A percentile compares a stretch with the other conserved stretches of the same genome.
Conservation (phyloP, 2,329 filamentous ascomycete genomes). For the Pestalotiopsis sp. region DNA sequence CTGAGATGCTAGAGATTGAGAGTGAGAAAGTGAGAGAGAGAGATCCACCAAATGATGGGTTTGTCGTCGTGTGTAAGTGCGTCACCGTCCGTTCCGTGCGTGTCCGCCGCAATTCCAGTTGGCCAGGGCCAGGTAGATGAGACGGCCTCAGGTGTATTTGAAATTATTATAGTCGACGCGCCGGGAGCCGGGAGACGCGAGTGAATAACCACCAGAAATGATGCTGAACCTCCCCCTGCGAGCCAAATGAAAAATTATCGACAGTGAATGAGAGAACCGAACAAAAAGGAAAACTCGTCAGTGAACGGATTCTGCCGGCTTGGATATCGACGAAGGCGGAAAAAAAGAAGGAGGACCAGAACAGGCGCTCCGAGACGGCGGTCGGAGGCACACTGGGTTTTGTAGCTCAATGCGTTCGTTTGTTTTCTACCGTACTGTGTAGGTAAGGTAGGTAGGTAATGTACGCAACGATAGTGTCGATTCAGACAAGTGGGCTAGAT, state of each 20-base stretch:
- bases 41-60: constrained; percentile 2
- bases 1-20: not conserved
- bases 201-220: not conserved
- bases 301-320: not conserved
- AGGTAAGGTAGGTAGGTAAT: not conserved
- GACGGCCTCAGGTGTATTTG: not conserved
- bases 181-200: not conserved
- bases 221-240: not conserved
- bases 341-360: not conserved
- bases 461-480: constrained; percentile 10
- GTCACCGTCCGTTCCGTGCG: not conserved
- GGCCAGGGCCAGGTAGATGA: constrained; percentile 1
- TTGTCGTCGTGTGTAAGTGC: constrained; percentile 9
- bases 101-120: not conserved
- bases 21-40: not conserved
- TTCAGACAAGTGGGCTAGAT: constrained; percentile 4
- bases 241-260: not conserved
- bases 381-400: constrained; percentile 1
- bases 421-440: not conserved
- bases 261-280: not conserved
- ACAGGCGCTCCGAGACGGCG: not conserved
- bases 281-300: not conserved
- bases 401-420: constrained; percentile 8
- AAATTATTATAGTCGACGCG: not conserved
- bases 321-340: not conserved